Conservation (phyloP, 176 grass and related monocot genomes). For the Oryza meridionalis region DNA sequence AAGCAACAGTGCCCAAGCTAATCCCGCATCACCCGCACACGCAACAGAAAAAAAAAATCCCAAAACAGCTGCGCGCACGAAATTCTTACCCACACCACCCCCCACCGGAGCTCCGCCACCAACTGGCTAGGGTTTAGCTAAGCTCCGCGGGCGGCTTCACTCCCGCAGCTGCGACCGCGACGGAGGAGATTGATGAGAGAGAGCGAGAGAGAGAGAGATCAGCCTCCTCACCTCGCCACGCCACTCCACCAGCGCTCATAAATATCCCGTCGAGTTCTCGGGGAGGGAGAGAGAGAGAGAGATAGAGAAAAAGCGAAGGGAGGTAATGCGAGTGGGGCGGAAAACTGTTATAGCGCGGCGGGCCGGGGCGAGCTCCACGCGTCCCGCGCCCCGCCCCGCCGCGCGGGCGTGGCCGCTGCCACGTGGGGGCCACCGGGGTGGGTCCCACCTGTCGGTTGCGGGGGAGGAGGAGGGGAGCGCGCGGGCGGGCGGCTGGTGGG, state of each 20-base stretch:
- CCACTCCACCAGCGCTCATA: conserved; percentile 5
- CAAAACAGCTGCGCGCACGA: background rate
- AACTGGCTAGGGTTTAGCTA: conserved; percentile 27
- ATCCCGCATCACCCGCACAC: background rate
- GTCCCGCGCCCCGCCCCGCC: background rate
- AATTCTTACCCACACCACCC: conserved; percentile 39
- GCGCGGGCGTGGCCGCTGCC: background rate
- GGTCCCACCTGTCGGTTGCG: background rate
- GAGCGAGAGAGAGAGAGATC: background rate
- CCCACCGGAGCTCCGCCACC: background rate
- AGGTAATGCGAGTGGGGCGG: conserved; percentile 7
- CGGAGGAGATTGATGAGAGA: background rate
- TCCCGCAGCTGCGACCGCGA: background rate
- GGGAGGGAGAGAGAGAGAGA: background rate
- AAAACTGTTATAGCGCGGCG: conserved; percentile 23
- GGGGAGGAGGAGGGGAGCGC: background rate
- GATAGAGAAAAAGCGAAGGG: background rate
- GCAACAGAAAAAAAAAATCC: background rate
- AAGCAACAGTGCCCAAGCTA: conserved; percentile 20
- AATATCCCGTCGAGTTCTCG: conserved; percentile 42
- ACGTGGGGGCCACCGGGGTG: background rate
- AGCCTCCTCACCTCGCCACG: background rate
- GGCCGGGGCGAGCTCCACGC: conserved; percentile 40
- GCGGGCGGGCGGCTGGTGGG: no score
- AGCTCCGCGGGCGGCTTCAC: background rate